Base-by-base conservation (phyloP, 257 asterid species). In the Coffea eugenioides region DNA sequence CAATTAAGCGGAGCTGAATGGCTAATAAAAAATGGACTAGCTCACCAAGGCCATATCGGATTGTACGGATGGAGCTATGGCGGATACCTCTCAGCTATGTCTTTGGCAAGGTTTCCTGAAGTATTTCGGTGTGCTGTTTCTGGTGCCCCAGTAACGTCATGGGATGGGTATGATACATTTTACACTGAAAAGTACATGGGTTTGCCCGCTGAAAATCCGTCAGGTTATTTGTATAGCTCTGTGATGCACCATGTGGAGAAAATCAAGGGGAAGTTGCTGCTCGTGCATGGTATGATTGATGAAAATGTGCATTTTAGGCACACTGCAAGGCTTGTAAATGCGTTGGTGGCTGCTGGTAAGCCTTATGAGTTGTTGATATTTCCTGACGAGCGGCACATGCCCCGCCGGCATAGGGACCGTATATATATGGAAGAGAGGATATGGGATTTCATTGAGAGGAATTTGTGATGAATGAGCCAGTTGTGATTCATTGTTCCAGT, bases 321-420 rank as follows among this genome's bases (percentile, higher is more conserved):
- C 90, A 95, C 98, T 0, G 97, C 97, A 0, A 82, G 97, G 91
- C 97, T 95, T 36, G 91, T 95, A 70, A 95, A 93, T 36, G 94
- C 92, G 0, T 92, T 95, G 9, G 93, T 91, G 78, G 89, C 87
- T 8, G 94, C 94, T 10, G 77, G 96, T 73, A 93, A 89, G 91
- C 52, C 82, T 70, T 93, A 92, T 3, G 99, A 95, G 68, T 48
- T 93, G 83, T 76, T 95, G 91, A 89, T 93, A 18, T 93, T 93
- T 80, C 99, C 99, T 0, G 98, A 95, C n/a, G 99, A 93, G 72
- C 92, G 99, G 0, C 99, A 95, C 91, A 90, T 91, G 96, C 99
- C 99, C 27, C 93, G 97, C 2, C 65, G 89, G 25, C 77, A 80
- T 7, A 75, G 83, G 85, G 98, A 95, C 75, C 88, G 98, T 1